phyloP scores from a whole-genome alignment of 1,139 yeast species.

The Geotrichum fermentans region DNA sequence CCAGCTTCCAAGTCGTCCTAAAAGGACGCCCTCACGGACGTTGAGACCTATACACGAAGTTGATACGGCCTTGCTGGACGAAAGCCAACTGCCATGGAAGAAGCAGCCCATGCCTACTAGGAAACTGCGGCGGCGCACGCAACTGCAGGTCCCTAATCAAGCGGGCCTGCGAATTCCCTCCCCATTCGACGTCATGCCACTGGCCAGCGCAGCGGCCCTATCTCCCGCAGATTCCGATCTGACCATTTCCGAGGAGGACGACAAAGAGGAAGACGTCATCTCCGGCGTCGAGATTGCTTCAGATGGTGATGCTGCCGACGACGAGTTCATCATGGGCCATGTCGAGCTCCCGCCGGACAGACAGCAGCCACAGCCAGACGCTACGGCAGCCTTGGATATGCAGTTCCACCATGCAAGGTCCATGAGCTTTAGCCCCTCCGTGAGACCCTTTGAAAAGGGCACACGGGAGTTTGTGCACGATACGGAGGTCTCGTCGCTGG shows the following conservation, averaged over 20 bases:
- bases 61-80: no score
- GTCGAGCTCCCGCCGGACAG: neutral
- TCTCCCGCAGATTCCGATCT: slow-evolving; percentile 15
- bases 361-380: neutral
- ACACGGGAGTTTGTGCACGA: neutral
- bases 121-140: no score
- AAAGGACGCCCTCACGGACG: no score
- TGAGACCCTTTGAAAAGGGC: no score
- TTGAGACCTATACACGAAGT: no score
- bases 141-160: no score
- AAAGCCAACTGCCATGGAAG: no score
- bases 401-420: slow-evolving; percentile 7
- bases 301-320: slow-evolving; percentile 3
- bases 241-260: slow-evolving; percentile 12
- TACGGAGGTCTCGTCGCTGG: slow-evolving; percentile 8
- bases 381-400: neutral
- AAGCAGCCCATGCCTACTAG: no score
- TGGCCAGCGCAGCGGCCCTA: no score
- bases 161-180: neutral
- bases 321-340: neutral
- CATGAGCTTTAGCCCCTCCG: slow-evolving; percentile 1
- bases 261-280: neutral
- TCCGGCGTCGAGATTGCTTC: slow-evolving; percentile 5
- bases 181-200: neutral
- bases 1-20: no score